A percentile compares a stretch with the other conserved stretches of the same genome.
These are phyloP conservation scores for Citrullus mucosospermus DNA, from an alignment of 306 rosid species.

Conservation along the genomic window DNA sequence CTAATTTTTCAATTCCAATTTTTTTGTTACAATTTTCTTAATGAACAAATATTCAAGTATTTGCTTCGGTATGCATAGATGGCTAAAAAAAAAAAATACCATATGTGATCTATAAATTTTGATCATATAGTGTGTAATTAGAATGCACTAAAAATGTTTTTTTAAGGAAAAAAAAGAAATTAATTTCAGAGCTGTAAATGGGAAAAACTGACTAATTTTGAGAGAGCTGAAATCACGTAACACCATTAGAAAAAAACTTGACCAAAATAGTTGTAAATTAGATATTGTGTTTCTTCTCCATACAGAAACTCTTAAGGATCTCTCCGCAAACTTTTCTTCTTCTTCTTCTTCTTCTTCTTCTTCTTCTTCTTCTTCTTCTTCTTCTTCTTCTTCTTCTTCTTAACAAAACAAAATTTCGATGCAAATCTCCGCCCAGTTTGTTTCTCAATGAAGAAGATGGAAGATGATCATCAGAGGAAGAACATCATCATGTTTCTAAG, in stretches of 20 bases:
- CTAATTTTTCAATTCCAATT: no score
- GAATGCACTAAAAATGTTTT: not conserved
- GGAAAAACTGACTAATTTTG: not conserved
- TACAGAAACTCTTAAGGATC: not conserved
- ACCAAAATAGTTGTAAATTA: not conserved
- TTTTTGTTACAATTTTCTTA: no score
- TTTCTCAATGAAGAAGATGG: slow-evolving; percentile 17
- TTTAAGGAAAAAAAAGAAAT: not conserved
- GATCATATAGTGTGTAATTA: not conserved
- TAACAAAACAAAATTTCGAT: not conserved
- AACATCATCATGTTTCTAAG: slow-evolving; percentile 8
- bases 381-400: not conserved
- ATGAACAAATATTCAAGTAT: no score
- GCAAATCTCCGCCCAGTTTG: not conserved
- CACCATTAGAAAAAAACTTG: not conserved
- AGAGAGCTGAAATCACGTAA: slow-evolving; percentile 8
- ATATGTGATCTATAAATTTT: not conserved
- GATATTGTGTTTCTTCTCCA: not conserved
- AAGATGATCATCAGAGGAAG: slow-evolving; percentile 26
- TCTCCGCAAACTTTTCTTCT: not conserved
- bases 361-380: not conserved
- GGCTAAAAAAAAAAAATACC: not conserved
- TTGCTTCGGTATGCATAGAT: no score
- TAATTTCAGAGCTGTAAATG: not conserved
- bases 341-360: not conserved